Conservation (phyloP, 1,139 yeast genomes). For the Arxiozyma telluris region DNA sequence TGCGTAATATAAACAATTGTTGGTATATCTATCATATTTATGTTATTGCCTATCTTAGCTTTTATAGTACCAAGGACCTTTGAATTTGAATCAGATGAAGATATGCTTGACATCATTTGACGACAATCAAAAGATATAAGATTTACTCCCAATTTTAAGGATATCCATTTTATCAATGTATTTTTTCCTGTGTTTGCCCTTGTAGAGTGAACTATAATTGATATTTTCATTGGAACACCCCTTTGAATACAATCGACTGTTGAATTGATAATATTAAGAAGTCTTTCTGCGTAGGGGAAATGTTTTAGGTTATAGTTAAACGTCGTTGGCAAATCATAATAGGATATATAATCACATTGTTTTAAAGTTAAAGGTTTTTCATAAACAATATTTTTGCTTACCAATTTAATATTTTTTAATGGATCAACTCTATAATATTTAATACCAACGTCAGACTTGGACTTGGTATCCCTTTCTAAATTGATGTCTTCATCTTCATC, state of each 20-base stretch:
- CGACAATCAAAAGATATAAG: slow-evolving; percentile 63
- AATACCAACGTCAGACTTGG: neutral
- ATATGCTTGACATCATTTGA: slow-evolving; percentile 37
- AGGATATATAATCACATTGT: slow-evolving; percentile 42
- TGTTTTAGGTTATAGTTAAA: slow-evolving; percentile 31
- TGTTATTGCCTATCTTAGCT: slow-evolving; percentile 65
- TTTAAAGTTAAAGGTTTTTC: slow-evolving; percentile 12
- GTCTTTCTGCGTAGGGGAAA: slow-evolving; percentile 45
- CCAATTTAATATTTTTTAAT: slow-evolving; percentile 15
- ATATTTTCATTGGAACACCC: slow-evolving; percentile 41
- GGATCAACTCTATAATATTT: slow-evolving; percentile 18
- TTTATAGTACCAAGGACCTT: slow-evolving; percentile 70
- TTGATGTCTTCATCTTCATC: slow-evolving; percentile 21
- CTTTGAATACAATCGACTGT: slow-evolving; percentile 32
- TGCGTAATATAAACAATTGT: slow-evolving; percentile 55
- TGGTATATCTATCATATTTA: slow-evolving; percentile 30
- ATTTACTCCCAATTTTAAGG: slow-evolving; percentile 57
- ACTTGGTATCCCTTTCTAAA: neutral
- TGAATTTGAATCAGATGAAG: slow-evolving; percentile 61
- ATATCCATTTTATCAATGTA: slow-evolving; percentile 47
- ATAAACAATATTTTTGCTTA: slow-evolving; percentile 17
- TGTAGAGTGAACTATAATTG: slow-evolving; percentile 58
- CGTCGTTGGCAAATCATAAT: slow-evolving; percentile 33
- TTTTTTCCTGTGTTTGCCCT: slow-evolving; percentile 76
- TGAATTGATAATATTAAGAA: slow-evolving; percentile 45